phyloP scores from a whole-genome alignment of 1,284 basidiomycete genomes.

The Prillingera fragicola region DNA sequence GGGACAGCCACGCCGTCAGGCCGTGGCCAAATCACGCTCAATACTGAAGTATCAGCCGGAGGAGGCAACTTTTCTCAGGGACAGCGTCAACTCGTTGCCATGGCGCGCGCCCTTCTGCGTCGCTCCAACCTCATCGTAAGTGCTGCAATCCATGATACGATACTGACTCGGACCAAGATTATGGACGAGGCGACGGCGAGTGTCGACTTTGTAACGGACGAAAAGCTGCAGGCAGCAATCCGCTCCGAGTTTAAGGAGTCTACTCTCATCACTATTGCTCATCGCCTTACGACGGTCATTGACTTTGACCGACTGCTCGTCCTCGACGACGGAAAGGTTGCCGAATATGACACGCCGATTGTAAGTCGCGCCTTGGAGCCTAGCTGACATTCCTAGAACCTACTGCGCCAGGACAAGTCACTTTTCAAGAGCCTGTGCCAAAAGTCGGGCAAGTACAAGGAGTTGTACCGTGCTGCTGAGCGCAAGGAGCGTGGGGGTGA shows the following conservation, averaged over 20 bases:
- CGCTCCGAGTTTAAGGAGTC: slow-evolving; percentile 68
- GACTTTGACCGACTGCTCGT: slow-evolving; percentile 79
- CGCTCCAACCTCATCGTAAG: slow-evolving; percentile 62
- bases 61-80: slow-evolving; percentile 81
- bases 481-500: too few relatives aligned
- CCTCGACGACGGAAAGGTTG: slow-evolving; percentile 68
- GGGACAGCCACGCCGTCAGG: slow-evolving; percentile 2
- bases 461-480: slow-evolving; percentile 48
- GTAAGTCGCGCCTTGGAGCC: slow-evolving; percentile 19
- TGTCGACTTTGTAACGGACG: slow-evolving; percentile 65
- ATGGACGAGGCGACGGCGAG: slow-evolving; percentile 79
- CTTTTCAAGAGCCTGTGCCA: slow-evolving; percentile 74
- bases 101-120: slow-evolving; percentile 63
- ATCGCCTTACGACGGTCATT: slow-evolving; percentile 60
- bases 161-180: slow-evolving; percentile 46
- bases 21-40: slow-evolving; percentile 56
- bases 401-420: slow-evolving; percentile 66
- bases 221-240: slow-evolving; percentile 70
- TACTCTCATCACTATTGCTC: slow-evolving; percentile 78
- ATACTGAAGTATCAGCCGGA: slow-evolving; percentile 68
- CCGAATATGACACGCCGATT: slow-evolving; percentile 76
- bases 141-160: background rate
- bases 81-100: slow-evolving; percentile 72
- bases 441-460: slow-evolving; percentile 69
- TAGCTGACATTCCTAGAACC: slow-evolving; percentile 44